Evolutionary conservation across 805 yeast genomes (phyloP), one percentile per base, ranked within the genome.

Genomic region (Kodamaea neixiangensis): DNA sequence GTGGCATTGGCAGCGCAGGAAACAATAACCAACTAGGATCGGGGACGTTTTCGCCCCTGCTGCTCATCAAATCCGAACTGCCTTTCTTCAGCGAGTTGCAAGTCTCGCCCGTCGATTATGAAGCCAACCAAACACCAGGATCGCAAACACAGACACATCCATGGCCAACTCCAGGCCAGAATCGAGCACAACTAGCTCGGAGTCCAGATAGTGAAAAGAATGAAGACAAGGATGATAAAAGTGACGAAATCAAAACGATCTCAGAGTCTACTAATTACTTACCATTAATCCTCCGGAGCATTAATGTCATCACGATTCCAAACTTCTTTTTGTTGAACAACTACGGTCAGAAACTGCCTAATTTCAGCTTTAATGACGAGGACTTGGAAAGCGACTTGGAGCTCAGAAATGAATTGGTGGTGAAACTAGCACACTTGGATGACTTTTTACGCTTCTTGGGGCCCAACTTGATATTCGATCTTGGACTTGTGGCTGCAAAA

Each of bases 221-320:
- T 5, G 41, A 37, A 13, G 41, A 37, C 19, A 37, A 37, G 19
- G 41, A 37, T 6, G 41, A 37, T 15, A 37, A 17, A 19, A 37
- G 41, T 19, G 41, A 37, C 7, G 41, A 37, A 17, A 37, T 37
- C 21, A 37, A 37, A 18, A 37, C 41, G n/a, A 37, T 37, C 19
- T 37, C 68, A 1, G 77, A 73, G 47, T 67, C 77, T 0, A 68
- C 88, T 5, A 86, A 85, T 55, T 84, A 85, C 66, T 64, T 87
- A 31, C 92, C 91, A 1, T 81, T 87, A 65, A 72, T 87, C 9
- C 65, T 87, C 21, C 69, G 92, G 52, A 80, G 84, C 39, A 79
- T 86, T 52, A 85, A 89, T 15, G 71, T 85, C 0, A 72, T 77
- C 41, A 78, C 87, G 0, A 81, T 87, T 9, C 93, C 96, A 0